Base-by-base conservation (phyloP, 2,329 filamentous ascomycete genomes). In the Aureobasidium uvarum region DNA sequence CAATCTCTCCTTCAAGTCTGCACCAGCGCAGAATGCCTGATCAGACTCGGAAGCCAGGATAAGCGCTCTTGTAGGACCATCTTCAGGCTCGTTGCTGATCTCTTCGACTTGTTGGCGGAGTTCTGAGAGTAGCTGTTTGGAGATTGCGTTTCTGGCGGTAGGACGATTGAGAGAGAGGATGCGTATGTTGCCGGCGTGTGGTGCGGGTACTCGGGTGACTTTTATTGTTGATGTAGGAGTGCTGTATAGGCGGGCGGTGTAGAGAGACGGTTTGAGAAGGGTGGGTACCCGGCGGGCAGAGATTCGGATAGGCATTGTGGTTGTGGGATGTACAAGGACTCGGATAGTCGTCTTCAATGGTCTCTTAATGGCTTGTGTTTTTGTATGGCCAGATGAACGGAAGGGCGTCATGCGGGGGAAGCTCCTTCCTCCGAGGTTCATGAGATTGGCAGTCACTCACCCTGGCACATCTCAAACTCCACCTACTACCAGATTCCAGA, bases 131-230 rank as follows among this genome's bases (percentile, higher is more conserved):
- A 99, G 83, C 66, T 88, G 86, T 66, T 82, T 84, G 0, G 93
- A 98, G 74, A 99, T 90, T 70, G 95, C 95, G 78, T 99, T 99
- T 73, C 94, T 90, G 41, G 93, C 89, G 10, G 85, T 77, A 0
- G 92, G 92, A 4, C 92, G 85, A 79, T 97, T 95, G 70, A 99
- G 85, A 68, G 94, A 89, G 65, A 98, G 86, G 69, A 98, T 84
- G 66, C 92, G 89, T 78, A 98, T 95, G 79, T 89, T 89, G 69
- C 94, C 95, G 20, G 86, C 86, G 73, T 89, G 86, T 0, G 92
- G 88, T 2, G 92, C 90, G 50, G 90, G 89, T 56, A 96, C 79
- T 76, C 89, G 87, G 67, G 86, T 88, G 70, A 91, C 84, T 73
- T 88, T 87, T 77, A 96, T 80, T 13, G 72, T 70, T 20, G 73